phyloP scores from a whole-genome alignment of 2,329 filamentous ascomycete genomes.

The Orbilia blumenaviensis region DNA sequence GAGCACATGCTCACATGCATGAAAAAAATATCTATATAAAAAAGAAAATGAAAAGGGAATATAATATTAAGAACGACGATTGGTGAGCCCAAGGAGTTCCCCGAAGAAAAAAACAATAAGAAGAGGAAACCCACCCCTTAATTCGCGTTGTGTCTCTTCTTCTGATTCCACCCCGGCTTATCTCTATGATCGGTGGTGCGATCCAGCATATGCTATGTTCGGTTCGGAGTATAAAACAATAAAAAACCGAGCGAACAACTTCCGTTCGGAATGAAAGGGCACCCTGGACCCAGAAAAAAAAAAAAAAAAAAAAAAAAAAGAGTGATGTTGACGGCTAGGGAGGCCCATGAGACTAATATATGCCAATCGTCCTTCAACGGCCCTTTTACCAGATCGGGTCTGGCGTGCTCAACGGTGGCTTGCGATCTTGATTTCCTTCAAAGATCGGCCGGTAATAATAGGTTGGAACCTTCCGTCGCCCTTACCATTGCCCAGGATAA shows the following conservation, averaged over 20 bases:
- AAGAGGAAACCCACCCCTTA: neutral
- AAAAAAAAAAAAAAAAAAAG: neutral
- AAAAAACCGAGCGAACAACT: slow-evolving; percentile 5
- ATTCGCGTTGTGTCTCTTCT: neutral
- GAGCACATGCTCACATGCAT: neutral
- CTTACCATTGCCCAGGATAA: slow-evolving; percentile 45
- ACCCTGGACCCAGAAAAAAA: neutral
- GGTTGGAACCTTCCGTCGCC: slow-evolving; percentile 54
- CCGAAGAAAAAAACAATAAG: no score
- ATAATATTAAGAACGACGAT: no score
- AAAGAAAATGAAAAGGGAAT: no score
- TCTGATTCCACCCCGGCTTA: neutral
- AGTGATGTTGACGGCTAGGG: slow-evolving; percentile 8
- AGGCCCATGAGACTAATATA: slow-evolving; percentile 23
- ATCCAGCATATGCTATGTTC: neutral
- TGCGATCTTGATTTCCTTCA: slow-evolving; percentile 55
- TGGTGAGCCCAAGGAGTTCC: no score
- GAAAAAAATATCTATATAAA: no score
- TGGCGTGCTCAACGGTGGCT: slow-evolving; percentile 48
- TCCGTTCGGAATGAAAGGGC: slow-evolving; percentile 15
- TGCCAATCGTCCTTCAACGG: slow-evolving; percentile 50
- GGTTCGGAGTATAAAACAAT: slow-evolving; percentile 10
- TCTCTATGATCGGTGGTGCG: neutral
- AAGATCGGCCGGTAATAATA: slow-evolving; percentile 54
- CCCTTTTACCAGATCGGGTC: slow-evolving; percentile 52